Evolutionary conservation across 108 stramenopile genomes (phyloP).

Genomic region (Cyclotella baltica): DNA sequence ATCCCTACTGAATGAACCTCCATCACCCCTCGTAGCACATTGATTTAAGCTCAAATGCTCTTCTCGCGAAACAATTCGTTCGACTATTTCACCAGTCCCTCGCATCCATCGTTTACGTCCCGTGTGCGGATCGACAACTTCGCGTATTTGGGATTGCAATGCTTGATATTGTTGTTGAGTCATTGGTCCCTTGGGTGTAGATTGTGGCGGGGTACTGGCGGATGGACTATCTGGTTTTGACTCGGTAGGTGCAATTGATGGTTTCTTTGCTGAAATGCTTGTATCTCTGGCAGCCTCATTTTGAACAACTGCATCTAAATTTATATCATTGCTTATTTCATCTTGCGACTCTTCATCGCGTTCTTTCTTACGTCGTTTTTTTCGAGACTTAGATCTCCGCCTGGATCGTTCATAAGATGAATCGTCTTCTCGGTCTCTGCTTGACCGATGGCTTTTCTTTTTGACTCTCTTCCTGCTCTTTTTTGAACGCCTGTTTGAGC

Average conservation of each 20-base stretch:
- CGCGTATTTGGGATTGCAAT: constrained; percentile 76
- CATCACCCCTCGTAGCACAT: constrained; percentile 83
- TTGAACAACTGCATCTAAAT: no score
- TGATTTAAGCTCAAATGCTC: constrained; percentile 83
- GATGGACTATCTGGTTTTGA: constrained; percentile 9
- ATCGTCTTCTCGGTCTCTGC: background rate
- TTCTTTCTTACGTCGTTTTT: no score
- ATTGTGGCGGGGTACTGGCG: constrained; percentile 9
- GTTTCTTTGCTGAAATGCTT: background rate
- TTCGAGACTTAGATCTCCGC: background rate
- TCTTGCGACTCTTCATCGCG: no score
- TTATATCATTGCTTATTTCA: no score
- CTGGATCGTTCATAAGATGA: background rate
- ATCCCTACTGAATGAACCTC: constrained; percentile 58
- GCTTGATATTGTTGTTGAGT: constrained; percentile 78
- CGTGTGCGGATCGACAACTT: constrained; percentile 87
- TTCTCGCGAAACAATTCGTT: constrained; percentile 83
- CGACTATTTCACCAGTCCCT: constrained; percentile 94
- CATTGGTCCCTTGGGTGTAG: constrained; percentile 74
- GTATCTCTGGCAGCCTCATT: background rate
- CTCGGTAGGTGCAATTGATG: background rate
- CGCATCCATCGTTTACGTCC: constrained; percentile 80
- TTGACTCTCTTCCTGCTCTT: background rate
- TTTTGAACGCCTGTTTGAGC: background rate
- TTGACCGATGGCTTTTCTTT: background rate